Conservation (phyloP, 169 alveolate genomes). For the Plasmodium billcollinsi region DNA sequence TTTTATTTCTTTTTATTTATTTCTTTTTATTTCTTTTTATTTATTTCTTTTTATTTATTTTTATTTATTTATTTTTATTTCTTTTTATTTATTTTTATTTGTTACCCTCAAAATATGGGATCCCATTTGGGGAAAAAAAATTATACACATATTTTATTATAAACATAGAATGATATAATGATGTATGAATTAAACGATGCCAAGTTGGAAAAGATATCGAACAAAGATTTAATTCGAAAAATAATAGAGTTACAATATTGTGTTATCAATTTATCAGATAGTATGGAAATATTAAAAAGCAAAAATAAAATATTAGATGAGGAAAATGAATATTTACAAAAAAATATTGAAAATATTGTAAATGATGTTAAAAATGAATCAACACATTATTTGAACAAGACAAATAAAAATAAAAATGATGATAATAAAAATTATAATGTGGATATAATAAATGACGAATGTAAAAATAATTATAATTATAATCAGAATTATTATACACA, state of each 20-base stretch:
- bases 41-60: not conserved
- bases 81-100: not conserved
- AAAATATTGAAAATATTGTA: conserved; percentile 44
- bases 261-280: conserved; percentile 28
- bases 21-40: not conserved
- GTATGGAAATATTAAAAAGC: conserved; percentile 44
- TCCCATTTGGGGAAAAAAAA: not conserved
- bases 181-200: conserved; percentile 46
- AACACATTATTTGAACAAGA: conserved; percentile 12
- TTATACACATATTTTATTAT: not conserved
- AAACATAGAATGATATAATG: not conserved
- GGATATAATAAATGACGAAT: not conserved
- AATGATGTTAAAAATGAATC: conserved; percentile 52
- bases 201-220: conserved; percentile 50
- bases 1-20: not conserved
- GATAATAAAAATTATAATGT: not conserved
- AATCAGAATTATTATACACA: not conserved
- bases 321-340: conserved; percentile 52
- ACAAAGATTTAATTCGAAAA: conserved; percentile 39
- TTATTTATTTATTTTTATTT: not conserved
- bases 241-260: conserved; percentile 48
- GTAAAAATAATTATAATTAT: not conserved
- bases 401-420: not conserved
- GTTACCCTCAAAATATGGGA: not conserved
- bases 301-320: conserved; percentile 55